Evolutionary conservation across 371 early-diverging fungal genomes (phyloP).

Genomic region (Funneliformis caledonium): DNA sequence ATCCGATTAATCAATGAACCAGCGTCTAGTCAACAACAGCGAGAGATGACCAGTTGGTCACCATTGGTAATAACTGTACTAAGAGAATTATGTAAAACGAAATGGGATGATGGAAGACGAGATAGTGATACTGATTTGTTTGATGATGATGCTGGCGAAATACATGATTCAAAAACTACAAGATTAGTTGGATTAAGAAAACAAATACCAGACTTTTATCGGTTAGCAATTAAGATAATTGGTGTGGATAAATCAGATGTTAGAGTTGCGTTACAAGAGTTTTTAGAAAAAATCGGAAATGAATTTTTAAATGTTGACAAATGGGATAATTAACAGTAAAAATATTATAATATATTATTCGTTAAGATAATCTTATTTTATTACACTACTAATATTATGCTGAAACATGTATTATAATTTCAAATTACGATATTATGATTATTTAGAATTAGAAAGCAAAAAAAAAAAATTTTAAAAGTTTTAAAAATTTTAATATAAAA

Average conservation of each 20-base stretch:
- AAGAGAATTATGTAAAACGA: constrained; percentile 35
- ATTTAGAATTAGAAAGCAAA: too few relatives aligned
- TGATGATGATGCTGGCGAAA: constrained; percentile 10
- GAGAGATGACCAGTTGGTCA: constrained; percentile 41
- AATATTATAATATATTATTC: not conserved
- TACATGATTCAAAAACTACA: not conserved
- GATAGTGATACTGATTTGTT: not conserved
- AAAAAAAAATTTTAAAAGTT: too few relatives aligned
- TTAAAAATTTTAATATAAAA: too few relatives aligned
- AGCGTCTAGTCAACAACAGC: constrained; percentile 22
- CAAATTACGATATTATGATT: too few relatives aligned
- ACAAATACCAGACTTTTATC: constrained; percentile 39
- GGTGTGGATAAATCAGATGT: constrained; percentile 39
- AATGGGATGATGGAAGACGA: constrained; percentile 27
- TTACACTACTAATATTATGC: too few relatives aligned
- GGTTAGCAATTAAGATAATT: constrained; percentile 40
- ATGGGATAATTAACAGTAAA: not conserved
- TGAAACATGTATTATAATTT: too few relatives aligned
- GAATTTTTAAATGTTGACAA: constrained; percentile 35
- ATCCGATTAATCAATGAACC: constrained; percentile 28
- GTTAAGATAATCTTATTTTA: too few relatives aligned
- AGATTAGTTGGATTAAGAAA: constrained; percentile 25
- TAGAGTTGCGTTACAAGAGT: constrained; percentile 36
- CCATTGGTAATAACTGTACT: constrained; percentile 39
- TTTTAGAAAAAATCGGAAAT: constrained; percentile 41